phyloP scores from a whole-genome alignment of 1,284 basidiomycete species.

The Abortiporus biennis region DNA sequence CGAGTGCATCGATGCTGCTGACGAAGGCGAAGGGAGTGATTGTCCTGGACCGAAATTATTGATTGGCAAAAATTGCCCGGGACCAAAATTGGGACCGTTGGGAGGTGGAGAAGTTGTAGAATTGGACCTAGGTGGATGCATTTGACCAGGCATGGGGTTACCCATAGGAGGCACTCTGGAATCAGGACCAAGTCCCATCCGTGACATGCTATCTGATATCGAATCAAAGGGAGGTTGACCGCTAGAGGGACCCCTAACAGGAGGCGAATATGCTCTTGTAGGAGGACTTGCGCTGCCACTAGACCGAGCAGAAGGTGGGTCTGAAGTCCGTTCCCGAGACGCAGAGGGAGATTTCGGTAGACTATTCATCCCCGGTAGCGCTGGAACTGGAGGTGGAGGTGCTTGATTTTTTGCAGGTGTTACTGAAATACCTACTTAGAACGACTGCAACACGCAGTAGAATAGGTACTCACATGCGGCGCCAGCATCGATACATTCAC shows the following conservation, averaged over 20 bases:
- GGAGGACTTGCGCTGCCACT: slow-evolving; percentile 19
- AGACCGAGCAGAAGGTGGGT: slow-evolving; percentile 12
- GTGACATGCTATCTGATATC: slow-evolving; percentile 20
- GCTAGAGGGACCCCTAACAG: slow-evolving; percentile 8
- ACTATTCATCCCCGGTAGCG: slow-evolving; percentile 15
- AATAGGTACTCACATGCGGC: slow-evolving; percentile 51
- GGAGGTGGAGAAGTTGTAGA: slow-evolving; percentile 12
- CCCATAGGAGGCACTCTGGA: slow-evolving; percentile 6
- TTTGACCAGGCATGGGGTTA: slow-evolving; percentile 1
- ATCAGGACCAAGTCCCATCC: slow-evolving; percentile 11
- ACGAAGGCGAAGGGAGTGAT: slow-evolving; percentile 18
- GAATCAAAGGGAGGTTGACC: slow-evolving; percentile 17
- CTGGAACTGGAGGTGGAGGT: slow-evolving; percentile 20
- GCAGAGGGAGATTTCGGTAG: slow-evolving; percentile 17
- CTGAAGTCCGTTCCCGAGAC: slow-evolving; percentile 11
- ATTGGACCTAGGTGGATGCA: slow-evolving; percentile 17
- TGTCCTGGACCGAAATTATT: slow-evolving; percentile 19
- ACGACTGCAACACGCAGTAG: slow-evolving; percentile 7
- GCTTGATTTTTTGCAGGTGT: slow-evolving; percentile 48
- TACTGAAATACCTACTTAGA: slow-evolving; percentile 31
- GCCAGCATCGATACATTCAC: slow-evolving; percentile 82
- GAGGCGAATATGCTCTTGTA: slow-evolving; percentile 18
- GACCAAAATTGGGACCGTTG: slow-evolving; percentile 11
- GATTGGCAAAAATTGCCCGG: slow-evolving; percentile 9
- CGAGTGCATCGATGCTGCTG: slow-evolving; percentile 20